phyloP scores from a whole-genome alignment of 768 basidiomycete genomes.

The Kwoniella bestiolae region DNA sequence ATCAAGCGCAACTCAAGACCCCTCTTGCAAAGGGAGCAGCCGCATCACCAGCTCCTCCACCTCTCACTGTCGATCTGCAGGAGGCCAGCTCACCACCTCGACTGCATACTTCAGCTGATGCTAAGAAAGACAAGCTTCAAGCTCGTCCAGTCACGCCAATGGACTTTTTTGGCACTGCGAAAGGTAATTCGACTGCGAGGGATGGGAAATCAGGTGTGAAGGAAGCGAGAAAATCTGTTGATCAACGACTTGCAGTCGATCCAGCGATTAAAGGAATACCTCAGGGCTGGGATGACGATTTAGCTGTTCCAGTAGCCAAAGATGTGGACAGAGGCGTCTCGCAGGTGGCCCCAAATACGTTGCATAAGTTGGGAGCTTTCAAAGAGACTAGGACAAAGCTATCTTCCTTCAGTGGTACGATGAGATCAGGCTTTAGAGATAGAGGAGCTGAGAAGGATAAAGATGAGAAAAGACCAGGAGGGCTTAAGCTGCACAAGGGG shows the following conservation, averaged over 20 bases:
- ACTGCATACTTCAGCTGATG: neutral
- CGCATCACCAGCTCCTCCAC: neutral
- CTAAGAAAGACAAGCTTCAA: neutral
- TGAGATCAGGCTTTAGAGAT: constrained; percentile 8
- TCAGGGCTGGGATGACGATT: constrained; percentile 42
- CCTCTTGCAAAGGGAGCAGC: neutral
- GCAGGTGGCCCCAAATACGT: neutral
- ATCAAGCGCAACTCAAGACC: neutral
- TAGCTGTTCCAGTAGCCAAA: constrained; percentile 1
- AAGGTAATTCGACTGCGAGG: neutral
- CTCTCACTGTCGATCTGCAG: constrained; percentile 10
- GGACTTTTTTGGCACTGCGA: constrained; percentile 3
- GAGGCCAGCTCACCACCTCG: constrained; percentile 5
- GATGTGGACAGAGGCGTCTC: neutral
- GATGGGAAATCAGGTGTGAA: neutral
- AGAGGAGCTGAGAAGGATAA: constrained; percentile 3
- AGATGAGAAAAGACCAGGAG: neutral
- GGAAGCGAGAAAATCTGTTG: neutral
- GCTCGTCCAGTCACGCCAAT: constrained; percentile 9
- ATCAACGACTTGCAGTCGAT: constrained; percentile 23
- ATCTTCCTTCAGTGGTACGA: constrained; percentile 20
- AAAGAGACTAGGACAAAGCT: constrained; percentile 21
- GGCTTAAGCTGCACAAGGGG: constrained; percentile 11
- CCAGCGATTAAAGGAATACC: constrained; percentile 33
- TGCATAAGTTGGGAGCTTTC: constrained; percentile 2